Conservation (phyloP, 176 grass and related monocot genomes). For the Carex parvula region DNA sequence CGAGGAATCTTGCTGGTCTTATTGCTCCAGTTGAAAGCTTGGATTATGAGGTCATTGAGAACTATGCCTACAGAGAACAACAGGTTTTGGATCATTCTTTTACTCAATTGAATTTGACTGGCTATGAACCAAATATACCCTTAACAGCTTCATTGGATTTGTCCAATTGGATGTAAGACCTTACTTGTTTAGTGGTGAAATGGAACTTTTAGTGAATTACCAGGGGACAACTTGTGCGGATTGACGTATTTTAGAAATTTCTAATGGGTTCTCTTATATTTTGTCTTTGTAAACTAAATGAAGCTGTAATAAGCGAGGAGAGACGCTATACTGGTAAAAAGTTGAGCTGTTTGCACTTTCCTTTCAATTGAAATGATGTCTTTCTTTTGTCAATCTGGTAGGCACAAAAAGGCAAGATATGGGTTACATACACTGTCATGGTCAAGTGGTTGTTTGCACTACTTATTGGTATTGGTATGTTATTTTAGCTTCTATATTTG, state of each 20-base stretch:
- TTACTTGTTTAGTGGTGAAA: constrained; percentile 6
- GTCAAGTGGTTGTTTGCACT: constrained; percentile 87
- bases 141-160: background rate
- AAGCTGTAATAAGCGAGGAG: background rate
- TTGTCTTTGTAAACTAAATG: background rate
- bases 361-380: background rate
- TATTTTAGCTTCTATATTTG: background rate
- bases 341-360: background rate
- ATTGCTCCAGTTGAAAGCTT: constrained; percentile 69
- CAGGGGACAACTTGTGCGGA: too few relatives aligned
- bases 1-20: constrained; percentile 7
- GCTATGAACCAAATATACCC: background rate
- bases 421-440: constrained; percentile 84
- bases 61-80: constrained; percentile 95
- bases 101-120: background rate
- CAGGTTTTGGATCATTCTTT: constrained; percentile 43
- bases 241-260: background rate
- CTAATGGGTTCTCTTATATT: background rate
- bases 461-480: constrained; percentile 71
- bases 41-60: constrained; percentile 98
- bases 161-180: background rate
- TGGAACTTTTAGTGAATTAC: background rate
- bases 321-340: background rate
- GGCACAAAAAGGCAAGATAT: constrained; percentile 85
- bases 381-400: constrained; percentile 31